phyloP scores from a whole-genome alignment of 176 grass and related monocot species.

The Lolium multiflorum region DNA sequence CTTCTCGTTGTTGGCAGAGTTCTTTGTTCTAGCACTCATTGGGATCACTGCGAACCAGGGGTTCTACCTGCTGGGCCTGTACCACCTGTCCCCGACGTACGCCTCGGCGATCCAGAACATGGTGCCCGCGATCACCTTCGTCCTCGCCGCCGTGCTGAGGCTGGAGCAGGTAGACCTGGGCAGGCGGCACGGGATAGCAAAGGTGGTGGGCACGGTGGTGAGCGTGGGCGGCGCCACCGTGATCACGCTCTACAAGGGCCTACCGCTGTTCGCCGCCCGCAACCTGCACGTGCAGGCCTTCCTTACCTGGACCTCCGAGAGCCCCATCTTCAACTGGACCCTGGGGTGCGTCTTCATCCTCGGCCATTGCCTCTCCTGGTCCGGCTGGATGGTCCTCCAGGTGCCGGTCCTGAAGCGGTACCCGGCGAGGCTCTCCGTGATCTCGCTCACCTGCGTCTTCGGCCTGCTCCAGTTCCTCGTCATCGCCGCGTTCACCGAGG shows the following conservation, averaged over 20 bases:
- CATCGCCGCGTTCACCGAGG: conserved; percentile 79
- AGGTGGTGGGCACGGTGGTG: conserved; percentile 88
- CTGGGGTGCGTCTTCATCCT: conserved; percentile 92
- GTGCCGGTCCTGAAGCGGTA: conserved; percentile 87
- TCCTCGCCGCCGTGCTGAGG: conserved; percentile 74
- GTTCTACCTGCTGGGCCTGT: conserved; percentile 91
- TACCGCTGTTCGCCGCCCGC: conserved; percentile 64
- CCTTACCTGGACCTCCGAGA: conserved; percentile 36
- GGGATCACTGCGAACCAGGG: conserved; percentile 99
- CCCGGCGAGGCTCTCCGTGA: conserved; percentile 81
- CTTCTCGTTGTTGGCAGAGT: conserved; percentile 80
- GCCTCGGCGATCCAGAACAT: conserved; percentile 94
- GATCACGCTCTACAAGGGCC: conserved; percentile 91
- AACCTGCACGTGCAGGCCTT: conserved; percentile 44
- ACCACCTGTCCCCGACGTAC: conserved; percentile 91
- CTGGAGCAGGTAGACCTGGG: conserved; percentile 78
- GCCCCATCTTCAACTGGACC: conserved; percentile 82
- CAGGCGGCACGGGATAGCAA: conserved; percentile 70
- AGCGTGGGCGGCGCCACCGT: conserved; percentile 89
- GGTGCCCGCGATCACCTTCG: conserved; percentile 88
- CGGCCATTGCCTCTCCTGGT: conserved; percentile 85
- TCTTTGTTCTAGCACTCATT: conserved; percentile 83
- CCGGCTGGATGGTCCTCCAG: conserved; percentile 96
- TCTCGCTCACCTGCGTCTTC: conserved; percentile 76
- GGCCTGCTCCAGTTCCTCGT: conserved; percentile 82